Conservation (phyloP, 306 rosid species). For the Prunus salicina region DNA sequence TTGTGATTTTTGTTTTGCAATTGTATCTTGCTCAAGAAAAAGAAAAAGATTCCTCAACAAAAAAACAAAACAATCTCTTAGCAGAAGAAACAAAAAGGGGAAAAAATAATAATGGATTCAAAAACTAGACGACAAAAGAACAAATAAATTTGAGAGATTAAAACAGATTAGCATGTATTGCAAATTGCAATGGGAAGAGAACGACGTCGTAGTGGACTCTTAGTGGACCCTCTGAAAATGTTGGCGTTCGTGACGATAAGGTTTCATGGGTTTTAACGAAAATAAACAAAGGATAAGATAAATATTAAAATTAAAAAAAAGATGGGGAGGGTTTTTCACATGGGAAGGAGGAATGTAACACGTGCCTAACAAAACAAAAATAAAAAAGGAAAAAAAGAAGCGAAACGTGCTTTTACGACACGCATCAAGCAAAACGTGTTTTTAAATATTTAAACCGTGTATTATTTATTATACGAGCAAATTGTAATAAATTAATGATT, state of each 20-base stretch:
- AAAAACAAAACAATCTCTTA: neutral
- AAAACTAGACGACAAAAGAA: neutral
- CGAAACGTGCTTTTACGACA: conserved; percentile 24
- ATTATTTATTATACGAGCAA: conserved; percentile 1
- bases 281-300: no score
- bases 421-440: conserved; percentile 45
- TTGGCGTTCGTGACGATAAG: neutral
- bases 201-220: no score
- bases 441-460: conserved; percentile 19
- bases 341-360: conserved; percentile 31
- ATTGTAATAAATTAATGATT: neutral
- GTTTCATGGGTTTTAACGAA: neutral
- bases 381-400: neutral
- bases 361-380: conserved; percentile 28
- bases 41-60: neutral
- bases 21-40: neutral
- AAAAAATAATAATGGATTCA: neutral
- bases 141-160: neutral
- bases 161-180: neutral
- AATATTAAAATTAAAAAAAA: neutral
- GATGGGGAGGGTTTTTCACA: conserved; percentile 34
- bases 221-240: no score
- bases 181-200: conserved; percentile 9
- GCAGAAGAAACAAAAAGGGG: neutral
- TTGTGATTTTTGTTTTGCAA: neutral